Conservation (phyloP, 2,329 filamentous ascomycete species). For the Sporothrix humicola region DNA sequence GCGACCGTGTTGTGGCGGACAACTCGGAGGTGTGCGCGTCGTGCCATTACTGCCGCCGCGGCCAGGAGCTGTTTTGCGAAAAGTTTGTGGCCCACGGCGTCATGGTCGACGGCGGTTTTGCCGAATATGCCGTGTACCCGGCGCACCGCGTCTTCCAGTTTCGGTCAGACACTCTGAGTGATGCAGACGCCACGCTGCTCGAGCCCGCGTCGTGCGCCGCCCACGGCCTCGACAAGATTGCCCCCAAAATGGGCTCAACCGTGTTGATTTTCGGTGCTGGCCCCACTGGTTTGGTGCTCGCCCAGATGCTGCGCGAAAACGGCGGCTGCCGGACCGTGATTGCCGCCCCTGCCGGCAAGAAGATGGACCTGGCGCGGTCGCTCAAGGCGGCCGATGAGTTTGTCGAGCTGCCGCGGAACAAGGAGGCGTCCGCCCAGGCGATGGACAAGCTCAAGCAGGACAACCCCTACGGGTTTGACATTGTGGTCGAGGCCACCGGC, state of each 20-base stretch:
- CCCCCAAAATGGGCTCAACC: constrained; percentile 32
- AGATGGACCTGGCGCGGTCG: constrained; percentile 70
- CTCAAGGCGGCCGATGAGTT: constrained; percentile 61
- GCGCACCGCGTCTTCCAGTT: constrained; percentile 67
- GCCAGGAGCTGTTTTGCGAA: constrained; percentile 71
- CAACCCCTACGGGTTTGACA: constrained; percentile 75
- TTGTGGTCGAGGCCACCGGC: constrained; percentile 73
- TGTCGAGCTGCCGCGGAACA: constrained; percentile 58
- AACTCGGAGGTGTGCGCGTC: constrained; percentile 71
- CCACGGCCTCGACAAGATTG: constrained; percentile 71
- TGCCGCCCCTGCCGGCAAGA: constrained; percentile 70
- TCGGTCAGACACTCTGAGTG: constrained; percentile 60
- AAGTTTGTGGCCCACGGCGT: constrained; percentile 62
- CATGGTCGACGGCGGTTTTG: constrained; percentile 73
- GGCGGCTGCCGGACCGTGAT: constrained; percentile 66
- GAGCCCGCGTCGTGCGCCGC: constrained; percentile 75
- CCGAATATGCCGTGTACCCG: constrained; percentile 67
- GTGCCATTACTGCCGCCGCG: constrained; percentile 75
- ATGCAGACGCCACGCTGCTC: constrained; percentile 72
- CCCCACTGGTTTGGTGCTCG: constrained; percentile 50
- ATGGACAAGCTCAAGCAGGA: constrained; percentile 65
- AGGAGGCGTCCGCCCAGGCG: constrained; percentile 58
- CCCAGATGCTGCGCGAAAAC: constrained; percentile 47
- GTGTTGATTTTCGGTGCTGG: constrained; percentile 52
- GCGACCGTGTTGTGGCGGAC: constrained; percentile 68